phyloP scores from a whole-genome alignment of 257 asterid species.

The Cynanchum wilfordii region DNA sequence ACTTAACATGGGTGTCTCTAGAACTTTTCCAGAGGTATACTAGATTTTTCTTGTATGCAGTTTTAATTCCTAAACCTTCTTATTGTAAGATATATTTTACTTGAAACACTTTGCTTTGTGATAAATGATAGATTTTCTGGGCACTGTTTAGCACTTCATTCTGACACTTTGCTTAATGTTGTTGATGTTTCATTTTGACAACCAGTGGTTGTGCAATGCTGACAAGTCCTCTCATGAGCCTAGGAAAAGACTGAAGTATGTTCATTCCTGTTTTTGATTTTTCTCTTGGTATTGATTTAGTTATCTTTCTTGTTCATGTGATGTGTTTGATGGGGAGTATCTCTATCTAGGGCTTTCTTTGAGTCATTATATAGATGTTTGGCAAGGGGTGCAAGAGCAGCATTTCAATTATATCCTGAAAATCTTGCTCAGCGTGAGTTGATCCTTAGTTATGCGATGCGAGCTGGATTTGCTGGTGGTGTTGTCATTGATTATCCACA shows the following conservation, averaged over 20 bases:
- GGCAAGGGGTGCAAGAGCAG: constrained; percentile 96
- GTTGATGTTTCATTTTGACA: constrained; percentile 18
- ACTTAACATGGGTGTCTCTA: not conserved
- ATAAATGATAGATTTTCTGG: not conserved
- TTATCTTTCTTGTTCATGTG: not conserved
- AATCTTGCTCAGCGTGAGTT: constrained; percentile 83
- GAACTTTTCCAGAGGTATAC: not conserved
- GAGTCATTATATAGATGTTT: constrained; percentile 77
- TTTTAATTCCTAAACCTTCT: not conserved
- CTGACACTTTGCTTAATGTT: not conserved
- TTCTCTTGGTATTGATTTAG: not conserved
- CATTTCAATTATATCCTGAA: constrained; percentile 87
- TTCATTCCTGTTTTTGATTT: constrained; percentile 11
- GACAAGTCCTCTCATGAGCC: constrained; percentile 96
- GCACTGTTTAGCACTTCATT: not conserved
- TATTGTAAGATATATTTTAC: too few species aligned
- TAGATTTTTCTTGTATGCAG: not conserved
- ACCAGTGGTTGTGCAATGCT: constrained; percentile 97
- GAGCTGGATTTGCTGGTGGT: constrained; percentile 95
- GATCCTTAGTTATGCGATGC: constrained; percentile 84
- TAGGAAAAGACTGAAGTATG: constrained; percentile 86
- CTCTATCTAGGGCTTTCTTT: constrained; percentile 69
- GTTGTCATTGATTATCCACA: constrained; percentile 90
- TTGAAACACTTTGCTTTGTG: not conserved
- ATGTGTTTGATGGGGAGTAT: constrained; percentile 8